Evolutionary conservation across 352 stramenopile genomes (phyloP).

Genomic region (Globisporangium irregulare): DNA sequence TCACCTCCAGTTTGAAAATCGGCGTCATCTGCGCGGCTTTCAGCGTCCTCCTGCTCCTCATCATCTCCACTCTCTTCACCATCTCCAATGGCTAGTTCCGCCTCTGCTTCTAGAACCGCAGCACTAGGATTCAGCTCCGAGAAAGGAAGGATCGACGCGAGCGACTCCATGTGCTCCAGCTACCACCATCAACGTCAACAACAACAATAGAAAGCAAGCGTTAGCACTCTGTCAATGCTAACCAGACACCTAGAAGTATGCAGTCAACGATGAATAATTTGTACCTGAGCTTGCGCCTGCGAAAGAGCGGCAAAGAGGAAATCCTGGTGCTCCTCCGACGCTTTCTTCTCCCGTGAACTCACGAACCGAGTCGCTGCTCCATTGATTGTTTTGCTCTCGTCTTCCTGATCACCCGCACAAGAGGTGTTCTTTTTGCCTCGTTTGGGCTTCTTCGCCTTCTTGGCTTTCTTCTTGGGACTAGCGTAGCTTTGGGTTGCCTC

Average conservation of each 20-base stretch:
- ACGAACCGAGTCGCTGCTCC: constrained; percentile 29
- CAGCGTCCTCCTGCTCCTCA: constrained; percentile 2
- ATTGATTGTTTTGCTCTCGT: constrained; percentile 3
- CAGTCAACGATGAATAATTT: neutral
- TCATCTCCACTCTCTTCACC: neutral
- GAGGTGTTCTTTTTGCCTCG: neutral
- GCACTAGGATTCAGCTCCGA: constrained; percentile 10
- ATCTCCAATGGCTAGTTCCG: neutral
- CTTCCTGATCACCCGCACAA: neutral
- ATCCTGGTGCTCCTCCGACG: constrained; percentile 50
- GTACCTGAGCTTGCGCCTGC: constrained; percentile 56
- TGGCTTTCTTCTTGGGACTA: constrained; percentile 19
- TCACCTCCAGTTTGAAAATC: constrained; percentile 8
- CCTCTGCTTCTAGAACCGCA: neutral
- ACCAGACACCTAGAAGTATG: neutral
- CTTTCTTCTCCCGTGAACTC: constrained; percentile 48
- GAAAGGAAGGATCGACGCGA: constrained; percentile 37
- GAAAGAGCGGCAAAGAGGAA: constrained; percentile 62
- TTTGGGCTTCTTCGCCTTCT: constrained; percentile 13
- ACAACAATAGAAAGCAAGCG: neutral
- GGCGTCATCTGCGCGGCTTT: constrained; percentile 9
- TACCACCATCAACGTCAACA: constrained; percentile 7
- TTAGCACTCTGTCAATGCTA: neutral
- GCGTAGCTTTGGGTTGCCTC: neutral
- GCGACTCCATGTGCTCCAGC: constrained; percentile 51